Evolutionary conservation across 1,139 yeast genomes (phyloP), one percentile per base, ranked within the genome.

Genomic region (Pichia inconspicua): DNA sequence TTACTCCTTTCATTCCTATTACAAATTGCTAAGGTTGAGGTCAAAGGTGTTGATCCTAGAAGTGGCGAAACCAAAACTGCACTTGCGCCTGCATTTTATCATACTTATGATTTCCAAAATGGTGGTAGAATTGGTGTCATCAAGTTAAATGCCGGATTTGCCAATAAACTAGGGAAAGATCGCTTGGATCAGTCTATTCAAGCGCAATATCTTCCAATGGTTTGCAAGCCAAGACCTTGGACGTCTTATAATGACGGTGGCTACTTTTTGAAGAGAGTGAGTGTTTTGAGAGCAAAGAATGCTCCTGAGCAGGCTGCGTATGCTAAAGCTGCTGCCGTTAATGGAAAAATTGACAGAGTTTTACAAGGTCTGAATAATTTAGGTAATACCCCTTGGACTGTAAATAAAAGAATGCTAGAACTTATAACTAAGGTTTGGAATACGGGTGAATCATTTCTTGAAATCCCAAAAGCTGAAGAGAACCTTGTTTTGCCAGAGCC

Each of bases 161-260:
- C 83, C 10, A 73, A 76, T 42, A 80, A 77, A 58, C 67, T 90
- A 49, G 82, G 89, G 8, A 81, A 84, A 3, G 90, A 84, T 53
- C 73, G 80, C 25, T 67, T 82, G 42, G 74, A 78, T 12, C 82
- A 84, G 48, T 73, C 84, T 2, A 78, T 90, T 7, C 92, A 84
- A 58, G 96, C 97, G 0, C 97, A 92, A 65, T 73, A 78, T 54
- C 72, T 94, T 50, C 99, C 99, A 14, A 94, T 94, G 98, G 71
- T 94, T 51, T 85, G 86, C 10, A 78, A 81, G 53, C 98, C 98
- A 25, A 73, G 82, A 49, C 89, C 89, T 6, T 92, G 99, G 98
- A 75, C 79, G 0, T 71, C 80, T 10, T 81, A 82, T 74, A 80
- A 82, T 59, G 77, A 78, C 47, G 98, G 98, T 53, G 97, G 97